phyloP scores from a whole-genome alignment of 2,329 filamentous ascomycete species.

The Aureobasidium sp. region DNA sequence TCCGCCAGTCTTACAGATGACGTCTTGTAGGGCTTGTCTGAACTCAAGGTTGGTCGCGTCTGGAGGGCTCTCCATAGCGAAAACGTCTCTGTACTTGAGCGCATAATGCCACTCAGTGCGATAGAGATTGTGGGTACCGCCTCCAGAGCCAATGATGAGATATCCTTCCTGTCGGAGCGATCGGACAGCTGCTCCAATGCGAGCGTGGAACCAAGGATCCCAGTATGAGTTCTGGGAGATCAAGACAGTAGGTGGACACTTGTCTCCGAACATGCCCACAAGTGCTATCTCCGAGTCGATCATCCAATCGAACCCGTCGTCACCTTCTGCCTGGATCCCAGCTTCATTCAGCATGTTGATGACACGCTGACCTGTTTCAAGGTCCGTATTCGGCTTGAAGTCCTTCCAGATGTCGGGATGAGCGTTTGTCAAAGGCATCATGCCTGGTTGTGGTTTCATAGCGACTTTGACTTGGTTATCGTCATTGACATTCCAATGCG shows the following conservation, averaged over 20 bases:
- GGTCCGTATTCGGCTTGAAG: constrained; percentile 57
- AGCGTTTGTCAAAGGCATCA: constrained; percentile 60
- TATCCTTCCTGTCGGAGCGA: constrained; percentile 49
- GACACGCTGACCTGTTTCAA: constrained; percentile 46
- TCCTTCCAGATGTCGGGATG: constrained; percentile 57
- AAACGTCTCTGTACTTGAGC: constrained; percentile 56
- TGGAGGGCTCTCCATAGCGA: constrained; percentile 53
- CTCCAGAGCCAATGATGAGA: constrained; percentile 53
- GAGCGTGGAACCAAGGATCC: constrained; percentile 51
- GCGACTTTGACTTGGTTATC: constrained; percentile 51
- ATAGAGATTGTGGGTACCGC: constrained; percentile 64
- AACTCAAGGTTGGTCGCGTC: constrained; percentile 58
- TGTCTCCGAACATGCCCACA: constrained; percentile 60
- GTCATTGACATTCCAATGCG: constrained; percentile 56
- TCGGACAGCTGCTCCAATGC: constrained; percentile 52
- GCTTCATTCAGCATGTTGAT: constrained; percentile 43
- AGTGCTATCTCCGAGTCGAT: constrained; percentile 64
- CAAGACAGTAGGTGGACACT: constrained; percentile 59
- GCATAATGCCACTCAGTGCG: constrained; percentile 62
- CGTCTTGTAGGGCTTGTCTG: constrained; percentile 57
- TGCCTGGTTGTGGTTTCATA: constrained; percentile 53
- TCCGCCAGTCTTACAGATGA: constrained; percentile 47
- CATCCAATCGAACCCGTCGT: constrained; percentile 60
- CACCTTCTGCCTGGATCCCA: constrained; percentile 49
- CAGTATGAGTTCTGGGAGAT: constrained; percentile 49